Percentiles rank a stretch among this genome's conserved stretches.
These are phyloP conservation scores for Aureobasidium sp. DNA, from an alignment of 2,329 filamentous ascomycete species.

Conservation along the genomic window DNA sequence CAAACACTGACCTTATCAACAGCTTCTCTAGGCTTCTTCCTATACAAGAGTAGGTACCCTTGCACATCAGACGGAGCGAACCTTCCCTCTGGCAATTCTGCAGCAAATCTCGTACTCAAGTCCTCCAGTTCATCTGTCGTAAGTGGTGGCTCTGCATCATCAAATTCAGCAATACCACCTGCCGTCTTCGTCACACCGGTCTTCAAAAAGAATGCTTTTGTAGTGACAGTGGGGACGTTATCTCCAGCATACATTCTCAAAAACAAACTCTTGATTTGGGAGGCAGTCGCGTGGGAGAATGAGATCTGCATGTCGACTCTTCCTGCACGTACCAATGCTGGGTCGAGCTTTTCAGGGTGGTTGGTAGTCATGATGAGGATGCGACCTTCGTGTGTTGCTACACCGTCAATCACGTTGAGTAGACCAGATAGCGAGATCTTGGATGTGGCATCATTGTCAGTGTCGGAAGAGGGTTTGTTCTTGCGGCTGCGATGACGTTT, in stretches of 20 bases:
- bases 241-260: slow-evolving; percentile 24
- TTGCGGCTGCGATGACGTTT: neutral
- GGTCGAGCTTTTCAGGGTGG: slow-evolving; percentile 60
- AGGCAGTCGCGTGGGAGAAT: slow-evolving; percentile 42
- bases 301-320: slow-evolving; percentile 60
- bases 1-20: slow-evolving; percentile 35
- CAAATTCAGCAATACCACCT: neutral
- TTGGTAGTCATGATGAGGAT: slow-evolving; percentile 81
- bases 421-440: slow-evolving; percentile 70
- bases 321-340: slow-evolving; percentile 65
- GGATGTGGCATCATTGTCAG: slow-evolving; percentile 13
- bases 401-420: slow-evolving; percentile 76
- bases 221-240: neutral
- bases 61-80: slow-evolving; percentile 48
- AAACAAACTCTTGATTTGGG: slow-evolving; percentile 36
- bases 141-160: neutral
- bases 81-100: slow-evolving; percentile 34
- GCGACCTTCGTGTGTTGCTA: slow-evolving; percentile 68
- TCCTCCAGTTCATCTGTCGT: slow-evolving; percentile 22
- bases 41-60: slow-evolving; percentile 42
- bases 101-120: slow-evolving; percentile 39
- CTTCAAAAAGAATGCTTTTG: neutral
- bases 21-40: slow-evolving; percentile 40
- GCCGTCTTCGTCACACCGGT: too few species aligned
- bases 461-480: neutral